A percentile compares a stretch with the other conserved stretches of the same genome.
These are phyloP conservation scores for Penicillium sp. DNA, from an alignment of 2,329 filamentous ascomycete genomes.

Conservation along the genomic window DNA sequence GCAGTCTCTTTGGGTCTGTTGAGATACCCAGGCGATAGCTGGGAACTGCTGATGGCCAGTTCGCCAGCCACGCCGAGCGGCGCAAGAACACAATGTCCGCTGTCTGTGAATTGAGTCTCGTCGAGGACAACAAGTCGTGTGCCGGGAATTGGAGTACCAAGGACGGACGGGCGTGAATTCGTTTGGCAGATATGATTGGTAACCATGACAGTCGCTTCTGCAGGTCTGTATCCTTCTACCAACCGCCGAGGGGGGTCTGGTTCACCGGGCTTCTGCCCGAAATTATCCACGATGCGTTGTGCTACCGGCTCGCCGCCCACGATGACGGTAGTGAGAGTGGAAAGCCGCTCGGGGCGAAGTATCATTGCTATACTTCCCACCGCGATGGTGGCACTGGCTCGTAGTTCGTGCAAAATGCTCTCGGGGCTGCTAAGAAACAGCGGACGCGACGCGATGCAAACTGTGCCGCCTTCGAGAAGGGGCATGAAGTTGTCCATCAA, in stretches of 20 bases:
- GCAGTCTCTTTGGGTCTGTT: constrained; percentile 10
- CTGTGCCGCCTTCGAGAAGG: constrained; percentile 35
- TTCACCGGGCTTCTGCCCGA: constrained; percentile 16
- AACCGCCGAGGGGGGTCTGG: not conserved
- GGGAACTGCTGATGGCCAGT: constrained; percentile 10
- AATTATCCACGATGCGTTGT: constrained; percentile 30
- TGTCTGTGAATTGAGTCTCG: constrained; percentile 27
- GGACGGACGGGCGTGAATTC: not conserved
- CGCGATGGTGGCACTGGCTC: constrained; percentile 36
- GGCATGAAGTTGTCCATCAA: constrained; percentile 55
- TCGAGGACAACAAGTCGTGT: constrained; percentile 31
- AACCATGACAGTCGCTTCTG: not conserved
- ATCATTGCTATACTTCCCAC: constrained; percentile 37
- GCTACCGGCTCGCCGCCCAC: constrained; percentile 34
- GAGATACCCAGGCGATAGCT: constrained; percentile 10
- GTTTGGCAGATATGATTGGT: not conserved
- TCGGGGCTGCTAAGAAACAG: constrained; percentile 27
- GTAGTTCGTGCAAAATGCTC: constrained; percentile 24
- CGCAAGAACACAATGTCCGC: constrained; percentile 26
- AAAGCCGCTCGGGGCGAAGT: constrained; percentile 24
- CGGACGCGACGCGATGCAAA: constrained; percentile 30
- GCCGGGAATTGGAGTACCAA: not conserved
- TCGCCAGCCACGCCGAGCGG: constrained; percentile 36
- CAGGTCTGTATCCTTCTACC: not conserved
- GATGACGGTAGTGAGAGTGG: constrained; percentile 27